Percentiles rank a stretch among this genome's conserved stretches.
Evolutionary conservation across 2,329 filamentous ascomycete species (phyloP).

Genomic region (Sporothrix phasma): DNA sequence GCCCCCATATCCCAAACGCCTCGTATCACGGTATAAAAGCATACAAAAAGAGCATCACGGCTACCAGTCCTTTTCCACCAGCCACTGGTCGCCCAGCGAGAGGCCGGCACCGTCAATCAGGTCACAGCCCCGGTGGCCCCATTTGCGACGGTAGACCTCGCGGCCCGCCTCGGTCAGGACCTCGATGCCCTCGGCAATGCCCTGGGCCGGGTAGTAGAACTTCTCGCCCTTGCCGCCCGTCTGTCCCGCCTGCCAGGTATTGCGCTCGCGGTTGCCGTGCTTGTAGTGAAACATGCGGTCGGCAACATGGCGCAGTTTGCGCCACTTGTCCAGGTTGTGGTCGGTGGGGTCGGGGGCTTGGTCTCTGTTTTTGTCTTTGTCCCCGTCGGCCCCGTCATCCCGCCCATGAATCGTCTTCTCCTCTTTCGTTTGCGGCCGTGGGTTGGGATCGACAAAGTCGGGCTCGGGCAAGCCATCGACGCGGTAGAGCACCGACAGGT

Average conservation of each 20-base stretch:
- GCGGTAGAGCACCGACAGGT: not conserved
- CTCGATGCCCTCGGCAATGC: constrained; percentile 34
- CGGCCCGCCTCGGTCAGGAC: constrained; percentile 37
- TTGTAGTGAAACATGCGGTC: constrained; percentile 35
- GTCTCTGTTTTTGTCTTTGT: not conserved
- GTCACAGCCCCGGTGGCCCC: constrained; percentile 34
- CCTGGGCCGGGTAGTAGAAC: constrained; percentile 40
- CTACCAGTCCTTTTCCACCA: constrained; percentile 4
- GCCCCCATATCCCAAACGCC: no score
- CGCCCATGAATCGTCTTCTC: not conserved
- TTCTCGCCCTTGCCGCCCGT: constrained; percentile 42
- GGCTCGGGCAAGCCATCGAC: not conserved
- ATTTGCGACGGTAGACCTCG: constrained; percentile 29
- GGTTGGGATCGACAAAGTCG: not conserved
- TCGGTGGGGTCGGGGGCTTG: not conserved
- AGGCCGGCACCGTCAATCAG: constrained; percentile 25
- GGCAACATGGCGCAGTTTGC: constrained; percentile 27
- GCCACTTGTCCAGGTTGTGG: constrained; percentile 15
- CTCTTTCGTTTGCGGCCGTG: not conserved
- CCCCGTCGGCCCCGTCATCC: not conserved
- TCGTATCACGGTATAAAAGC: no score
- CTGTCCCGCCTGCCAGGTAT: constrained; percentile 44
- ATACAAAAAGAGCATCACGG: no score
- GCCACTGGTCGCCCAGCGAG: constrained; percentile 7
- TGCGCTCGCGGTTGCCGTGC: constrained; percentile 32